Evolutionary conservation across 306 rosid genomes (phyloP).

Genomic region (Albizia julibrissin): DNA sequence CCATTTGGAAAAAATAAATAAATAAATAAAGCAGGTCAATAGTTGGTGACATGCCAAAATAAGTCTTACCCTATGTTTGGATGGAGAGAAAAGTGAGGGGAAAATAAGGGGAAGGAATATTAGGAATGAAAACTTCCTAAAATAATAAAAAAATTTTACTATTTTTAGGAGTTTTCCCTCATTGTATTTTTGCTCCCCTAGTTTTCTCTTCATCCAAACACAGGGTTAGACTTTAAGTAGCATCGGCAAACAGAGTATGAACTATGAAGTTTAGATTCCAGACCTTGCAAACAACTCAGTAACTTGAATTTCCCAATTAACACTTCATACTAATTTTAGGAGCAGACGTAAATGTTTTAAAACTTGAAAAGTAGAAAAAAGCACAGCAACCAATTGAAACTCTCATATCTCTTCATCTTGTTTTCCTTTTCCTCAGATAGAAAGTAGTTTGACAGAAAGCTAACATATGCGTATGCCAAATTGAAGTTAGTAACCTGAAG

Average conservation of each 20-base stretch:
- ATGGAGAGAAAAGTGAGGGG: no score
- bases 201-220: no score
- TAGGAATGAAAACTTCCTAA: no score
- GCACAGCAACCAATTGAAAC: neutral
- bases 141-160: no score
- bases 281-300: neutral
- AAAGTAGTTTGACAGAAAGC: neutral
- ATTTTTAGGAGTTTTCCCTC: no score
- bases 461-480: neutral
- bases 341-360: neutral
- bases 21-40: slow-evolving; percentile 2
- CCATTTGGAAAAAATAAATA: neutral
- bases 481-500: neutral
- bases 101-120: no score
- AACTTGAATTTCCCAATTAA: neutral
- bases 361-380: neutral
- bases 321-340: neutral
- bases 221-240: neutral
- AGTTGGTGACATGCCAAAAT: neutral
- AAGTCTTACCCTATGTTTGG: no score
- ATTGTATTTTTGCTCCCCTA: no score
- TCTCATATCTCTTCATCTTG: neutral
- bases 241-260: neutral
- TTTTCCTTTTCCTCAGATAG: neutral
- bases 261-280: neutral